phyloP scores from a whole-genome alignment of 352 stramenopile genomes.

The Globisporangium splendens region DNA sequence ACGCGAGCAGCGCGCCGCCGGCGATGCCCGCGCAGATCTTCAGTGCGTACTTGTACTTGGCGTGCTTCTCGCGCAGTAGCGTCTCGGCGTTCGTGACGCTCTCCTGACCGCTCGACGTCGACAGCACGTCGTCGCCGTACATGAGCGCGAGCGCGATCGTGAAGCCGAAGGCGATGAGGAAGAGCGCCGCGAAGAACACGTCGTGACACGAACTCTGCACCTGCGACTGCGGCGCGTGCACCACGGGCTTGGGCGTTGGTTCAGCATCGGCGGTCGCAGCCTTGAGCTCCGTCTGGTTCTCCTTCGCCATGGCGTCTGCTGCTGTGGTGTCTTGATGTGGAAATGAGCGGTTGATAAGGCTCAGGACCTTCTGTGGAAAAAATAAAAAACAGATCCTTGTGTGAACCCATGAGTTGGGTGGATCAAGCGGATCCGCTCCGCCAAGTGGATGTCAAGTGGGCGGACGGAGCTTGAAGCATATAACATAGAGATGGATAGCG shows the following conservation, averaged over 20 bases:
- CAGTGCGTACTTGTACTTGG: constrained; percentile 59
- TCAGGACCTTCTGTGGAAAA: no score
- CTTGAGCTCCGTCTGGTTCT: constrained; percentile 5
- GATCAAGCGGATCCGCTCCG: neutral
- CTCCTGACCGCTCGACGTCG: constrained; percentile 10
- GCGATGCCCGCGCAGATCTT: constrained; percentile 43
- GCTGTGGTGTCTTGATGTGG: neutral
- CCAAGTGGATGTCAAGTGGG: no score
- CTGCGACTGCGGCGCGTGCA: constrained; percentile 21
- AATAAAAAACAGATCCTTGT: neutral
- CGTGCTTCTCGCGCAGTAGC: constrained; percentile 35
- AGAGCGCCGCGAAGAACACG: constrained; percentile 23
- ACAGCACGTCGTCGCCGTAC: constrained; percentile 27
- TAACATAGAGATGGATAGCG: no score
- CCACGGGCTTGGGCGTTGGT: constrained; percentile 9
- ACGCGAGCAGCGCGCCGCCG: constrained; percentile 32
- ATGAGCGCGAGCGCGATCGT: constrained; percentile 21
- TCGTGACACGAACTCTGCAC: constrained; percentile 24
- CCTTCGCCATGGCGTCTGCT: constrained; percentile 5
- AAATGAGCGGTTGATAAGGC: no score
- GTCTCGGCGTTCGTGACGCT: constrained; percentile 10
- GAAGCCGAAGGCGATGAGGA: constrained; percentile 20
- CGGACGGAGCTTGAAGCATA: neutral
- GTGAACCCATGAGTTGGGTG: neutral
- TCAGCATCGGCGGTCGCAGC: constrained; percentile 1